Conservation (phyloP, 441 rosid genomes). For the Cnidoscolus chayamansa region DNA sequence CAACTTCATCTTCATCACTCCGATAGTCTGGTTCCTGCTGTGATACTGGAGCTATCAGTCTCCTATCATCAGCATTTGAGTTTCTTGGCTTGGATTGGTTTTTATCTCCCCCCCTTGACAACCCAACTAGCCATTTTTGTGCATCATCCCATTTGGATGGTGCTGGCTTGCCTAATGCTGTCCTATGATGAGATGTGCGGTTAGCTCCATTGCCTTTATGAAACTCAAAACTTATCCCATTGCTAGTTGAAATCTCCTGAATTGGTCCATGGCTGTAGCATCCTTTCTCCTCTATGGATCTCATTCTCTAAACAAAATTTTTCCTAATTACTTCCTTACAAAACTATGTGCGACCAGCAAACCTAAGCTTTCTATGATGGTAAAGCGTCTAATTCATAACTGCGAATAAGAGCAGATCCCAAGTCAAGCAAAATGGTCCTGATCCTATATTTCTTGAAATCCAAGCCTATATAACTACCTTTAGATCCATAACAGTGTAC, state of each 20-base stretch:
- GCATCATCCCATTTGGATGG: constrained; percentile 99
- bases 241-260: constrained; percentile 51
- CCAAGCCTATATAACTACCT: background rate
- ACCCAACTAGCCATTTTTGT: constrained; percentile 87
- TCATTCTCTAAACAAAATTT: constrained; percentile 42
- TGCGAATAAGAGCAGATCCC: constrained; percentile 9
- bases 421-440: constrained; percentile 18
- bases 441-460: constrained; percentile 18
- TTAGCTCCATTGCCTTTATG: constrained; percentile 57
- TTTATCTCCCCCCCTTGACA: constrained; percentile 49
- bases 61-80: constrained; percentile 84
- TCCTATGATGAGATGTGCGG: constrained; percentile 59
- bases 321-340: constrained; percentile 1
- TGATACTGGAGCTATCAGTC: constrained; percentile 77
- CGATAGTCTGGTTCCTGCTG: constrained; percentile 65
- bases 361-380: constrained; percentile 11
- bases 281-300: constrained; percentile 70
- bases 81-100: constrained; percentile 57
- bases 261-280: constrained; percentile 52
- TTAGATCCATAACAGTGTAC: constrained; percentile 1
- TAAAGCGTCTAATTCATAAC: constrained; percentile 6
- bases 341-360: constrained; percentile 2
- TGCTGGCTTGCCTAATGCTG: constrained; percentile 78
- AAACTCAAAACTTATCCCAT: constrained; percentile 57
- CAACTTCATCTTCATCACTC: constrained; percentile 48